Base-by-base conservation (phyloP, 495 filamentous ascomycete species). In the Trichoderma gamsii region DNA sequence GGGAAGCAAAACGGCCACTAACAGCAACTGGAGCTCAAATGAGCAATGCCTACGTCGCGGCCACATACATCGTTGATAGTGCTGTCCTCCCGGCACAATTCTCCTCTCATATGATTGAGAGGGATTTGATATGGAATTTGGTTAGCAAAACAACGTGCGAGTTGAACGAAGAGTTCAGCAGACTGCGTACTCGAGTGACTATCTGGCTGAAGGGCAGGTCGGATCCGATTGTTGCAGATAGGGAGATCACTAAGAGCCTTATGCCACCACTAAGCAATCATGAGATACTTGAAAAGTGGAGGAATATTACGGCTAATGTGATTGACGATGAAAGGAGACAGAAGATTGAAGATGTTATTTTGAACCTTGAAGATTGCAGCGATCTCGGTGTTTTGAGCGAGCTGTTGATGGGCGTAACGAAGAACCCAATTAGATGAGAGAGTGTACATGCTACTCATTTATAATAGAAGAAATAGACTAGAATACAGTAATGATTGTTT, bases 21-120 rank as follows among this genome's bases (percentile, higher is more conserved):
- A 74, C 73, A 0, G 70, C 71, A 16, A 80, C 76, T 0, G 76
- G 80, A 0, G 79, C 78, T 7, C 81, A 82, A 69, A 84, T 84
- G 79, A 79, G 74, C 64, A 71, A 71, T 41, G 68, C 74, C 4
- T 84, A 84, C 73, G 74, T 76, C 21, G 78, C 73, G 1, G 80
- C 80, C 16, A 71, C 75, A 29, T 77, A 81, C 67, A 56, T 83
- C 2, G 70, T 84, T 4, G 77, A 84, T 64, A 67, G 70, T 18
- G 41, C 78, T 32, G 79, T 82, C 3, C 66, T 79, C 16, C 71
- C 75, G 3, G 69, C 71, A 5, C 72, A 80, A 61, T 82, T 79
- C 64, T 66, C 69, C 9, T 65, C 73, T 29, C 68, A 71, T 18
- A 70, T 74, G 67, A 71, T 83, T 9, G 74, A 82, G 43, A 70